Base-by-base conservation (phyloP, 2,329 filamentous ascomycete genomes). In the Thelonectria discophora region DNA sequence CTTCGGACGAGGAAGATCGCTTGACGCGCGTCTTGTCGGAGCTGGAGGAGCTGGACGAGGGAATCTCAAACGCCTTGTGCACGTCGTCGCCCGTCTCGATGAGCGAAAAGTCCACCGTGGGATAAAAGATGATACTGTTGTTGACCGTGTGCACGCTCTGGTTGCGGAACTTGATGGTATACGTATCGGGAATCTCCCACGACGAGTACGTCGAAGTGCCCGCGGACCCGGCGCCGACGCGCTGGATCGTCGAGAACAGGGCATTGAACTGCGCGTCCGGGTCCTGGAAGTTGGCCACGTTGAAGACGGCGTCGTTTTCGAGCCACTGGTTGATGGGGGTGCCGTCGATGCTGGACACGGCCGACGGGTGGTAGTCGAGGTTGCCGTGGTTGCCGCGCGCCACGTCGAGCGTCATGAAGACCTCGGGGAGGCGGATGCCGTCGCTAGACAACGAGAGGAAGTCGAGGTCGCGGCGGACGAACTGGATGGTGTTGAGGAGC, bases 201-300 rank as follows among this genome's bases (percentile, higher is more conserved):
- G 59, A 54, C 2, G 54, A 63, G 15, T 62, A 13, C 13, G 60
- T 53, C 0, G 66, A 58, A 6, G 53, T 61, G 8, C 64, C 57
- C 3, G 49, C 12, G 4, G 18, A 12, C 0, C 69, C 65, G n/a
- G 18, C 18, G 27, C 66, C 69, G 1, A 17, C 6, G 2, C 64
- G 64, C 15, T 69, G 61, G n/a, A 68, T 20, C 7, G 52, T 63
- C 1, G 40, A 34, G 46, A 71, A 71, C 3, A 66, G 63, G 9
- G 46, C 51, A 43, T 71, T 71, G 40, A 68, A 71, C 51, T 71
- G 69, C 11, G 69, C 69, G 46, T 71, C 69, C 1, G 69, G 69
- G 15, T 71, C 69, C 18, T 71, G 69, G 12, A 50, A 51, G 46
- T 65, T 68, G 27, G 49, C 42, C 11, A 51, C 43, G 21, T 55